A percentile compares a stretch with the other conserved stretches of the same genome.
Evolutionary conservation across 805 yeast genomes (phyloP).

Genomic region (Cyberlindnera petersonii): DNA sequence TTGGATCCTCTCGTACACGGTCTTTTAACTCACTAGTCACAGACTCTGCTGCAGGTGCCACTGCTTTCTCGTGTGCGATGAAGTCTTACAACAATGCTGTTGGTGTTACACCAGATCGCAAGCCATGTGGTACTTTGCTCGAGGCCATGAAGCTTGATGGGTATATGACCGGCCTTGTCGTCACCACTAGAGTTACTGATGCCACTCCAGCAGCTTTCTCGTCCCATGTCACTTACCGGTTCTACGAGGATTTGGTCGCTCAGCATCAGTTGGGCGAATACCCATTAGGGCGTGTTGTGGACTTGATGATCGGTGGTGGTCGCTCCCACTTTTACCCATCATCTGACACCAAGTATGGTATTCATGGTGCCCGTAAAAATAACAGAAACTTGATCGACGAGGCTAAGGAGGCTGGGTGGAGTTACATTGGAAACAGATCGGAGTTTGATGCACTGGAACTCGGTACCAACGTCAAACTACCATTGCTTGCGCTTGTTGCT

Average conservation of each 20-base stretch:
- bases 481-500: conserved; percentile 73
- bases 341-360: conserved; percentile 29
- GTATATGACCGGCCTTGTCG: conserved; percentile 83
- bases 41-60: conserved; percentile 97
- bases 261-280: conserved; percentile 81
- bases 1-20: conserved; percentile 84
- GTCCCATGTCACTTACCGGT: conserved; percentile 71
- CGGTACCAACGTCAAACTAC: conserved; percentile 67
- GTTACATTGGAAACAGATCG: conserved; percentile 53
- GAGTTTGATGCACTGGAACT: conserved; percentile 52
- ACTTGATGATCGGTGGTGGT: conserved; percentile 89
- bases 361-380: conserved; percentile 64
- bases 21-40: conserved; percentile 76
- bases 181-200: conserved; percentile 87
- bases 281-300: conserved; percentile 75
- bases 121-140: conserved; percentile 84
- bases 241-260: conserved; percentile 82
- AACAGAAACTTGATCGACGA: conserved; percentile 61
- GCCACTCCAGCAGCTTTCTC: conserved; percentile 94
- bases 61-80: conserved; percentile 82
- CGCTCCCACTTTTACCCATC: conserved; percentile 73
- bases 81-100: conserved; percentile 90
- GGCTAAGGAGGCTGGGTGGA: conserved; percentile 61
- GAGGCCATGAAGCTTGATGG: conserved; percentile 86
- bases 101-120: conserved; percentile 64